Conservation (phyloP, 306 rosid species). For the Dicorynia guianensis region DNA sequence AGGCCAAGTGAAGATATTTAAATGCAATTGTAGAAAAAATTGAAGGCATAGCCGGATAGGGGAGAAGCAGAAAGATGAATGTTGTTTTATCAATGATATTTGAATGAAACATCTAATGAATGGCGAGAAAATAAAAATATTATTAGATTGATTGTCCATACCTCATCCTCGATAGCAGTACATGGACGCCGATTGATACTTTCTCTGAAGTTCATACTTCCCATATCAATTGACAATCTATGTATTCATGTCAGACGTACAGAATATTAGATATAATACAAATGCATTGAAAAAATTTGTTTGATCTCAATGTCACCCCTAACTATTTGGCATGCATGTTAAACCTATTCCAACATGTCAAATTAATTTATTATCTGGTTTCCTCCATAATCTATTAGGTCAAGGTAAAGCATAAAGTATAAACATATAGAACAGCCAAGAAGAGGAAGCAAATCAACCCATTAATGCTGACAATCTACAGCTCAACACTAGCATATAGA, state of each 20-base stretch:
- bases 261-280: constrained; percentile 31
- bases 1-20: constrained; percentile 27
- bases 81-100: constrained; percentile 15
- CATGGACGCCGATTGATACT: constrained; percentile 51
- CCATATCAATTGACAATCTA: constrained; percentile 86
- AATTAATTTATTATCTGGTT: neutral
- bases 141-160: constrained; percentile 33
- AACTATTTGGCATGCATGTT: neutral
- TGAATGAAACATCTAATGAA: constrained; percentile 16
- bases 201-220: constrained; percentile 80
- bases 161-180: constrained; percentile 91
- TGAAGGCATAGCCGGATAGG: constrained; percentile 8
- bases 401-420: neutral
- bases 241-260: constrained; percentile 42
- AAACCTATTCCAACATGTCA: neutral
- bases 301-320: neutral
- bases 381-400: neutral
- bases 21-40: constrained; percentile 19
- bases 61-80: constrained; percentile 18
- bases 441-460: constrained; percentile 15
- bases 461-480: neutral
- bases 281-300: constrained; percentile 8
- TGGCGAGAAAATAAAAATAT: constrained; percentile 15
- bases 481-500: neutral
- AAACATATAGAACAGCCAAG: constrained; percentile 16